These are phyloP conservation scores for Trichomonascus vanleenenianus DNA, from an alignment of 805 yeast species.

Conservation along the genomic window DNA sequence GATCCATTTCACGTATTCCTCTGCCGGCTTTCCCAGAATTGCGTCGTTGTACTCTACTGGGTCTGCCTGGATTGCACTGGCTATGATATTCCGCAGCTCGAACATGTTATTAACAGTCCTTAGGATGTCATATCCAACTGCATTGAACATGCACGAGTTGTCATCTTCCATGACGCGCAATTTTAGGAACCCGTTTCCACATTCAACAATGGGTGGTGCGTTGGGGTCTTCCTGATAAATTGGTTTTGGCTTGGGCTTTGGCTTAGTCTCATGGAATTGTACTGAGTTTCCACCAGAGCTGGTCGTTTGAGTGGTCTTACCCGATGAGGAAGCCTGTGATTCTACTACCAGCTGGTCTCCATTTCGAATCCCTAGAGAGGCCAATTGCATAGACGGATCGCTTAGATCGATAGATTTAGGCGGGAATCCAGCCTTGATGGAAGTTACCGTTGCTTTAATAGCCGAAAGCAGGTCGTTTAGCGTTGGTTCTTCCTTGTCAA, in stretches of 20 bases:
- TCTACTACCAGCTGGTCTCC: constrained; percentile 53
- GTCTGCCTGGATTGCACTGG: constrained; percentile 36
- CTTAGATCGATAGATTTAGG: constrained; percentile 39
- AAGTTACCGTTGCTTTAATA: constrained; percentile 13
- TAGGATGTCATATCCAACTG: constrained; percentile 47
- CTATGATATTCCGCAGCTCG: constrained; percentile 47
- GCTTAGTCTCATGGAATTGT: too few species aligned
- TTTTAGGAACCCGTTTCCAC: constrained; percentile 32
- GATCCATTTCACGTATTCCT: constrained; percentile 57
- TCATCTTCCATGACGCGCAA: constrained; percentile 64
- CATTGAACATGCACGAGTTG: constrained; percentile 68
- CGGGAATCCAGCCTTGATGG: constrained; percentile 53
- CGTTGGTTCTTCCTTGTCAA: constrained; percentile 32
- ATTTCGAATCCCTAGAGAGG: constrained; percentile 36
- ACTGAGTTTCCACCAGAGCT: constrained; percentile 1
- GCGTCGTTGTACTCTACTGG: constrained; percentile 45
- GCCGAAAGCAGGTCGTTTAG: constrained; percentile 28
- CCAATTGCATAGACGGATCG: constrained; percentile 22
- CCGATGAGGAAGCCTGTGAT: background rate
- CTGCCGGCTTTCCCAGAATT: constrained; percentile 44
- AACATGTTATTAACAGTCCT: constrained; percentile 37
- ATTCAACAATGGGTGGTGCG: constrained; percentile 6
- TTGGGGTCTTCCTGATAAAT: background rate
- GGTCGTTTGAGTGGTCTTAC: constrained; percentile 8
- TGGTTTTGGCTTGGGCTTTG: too few species aligned